Base-by-base conservation (phyloP, 495 filamentous ascomycete genomes). In the Penicillium canariense region DNA sequence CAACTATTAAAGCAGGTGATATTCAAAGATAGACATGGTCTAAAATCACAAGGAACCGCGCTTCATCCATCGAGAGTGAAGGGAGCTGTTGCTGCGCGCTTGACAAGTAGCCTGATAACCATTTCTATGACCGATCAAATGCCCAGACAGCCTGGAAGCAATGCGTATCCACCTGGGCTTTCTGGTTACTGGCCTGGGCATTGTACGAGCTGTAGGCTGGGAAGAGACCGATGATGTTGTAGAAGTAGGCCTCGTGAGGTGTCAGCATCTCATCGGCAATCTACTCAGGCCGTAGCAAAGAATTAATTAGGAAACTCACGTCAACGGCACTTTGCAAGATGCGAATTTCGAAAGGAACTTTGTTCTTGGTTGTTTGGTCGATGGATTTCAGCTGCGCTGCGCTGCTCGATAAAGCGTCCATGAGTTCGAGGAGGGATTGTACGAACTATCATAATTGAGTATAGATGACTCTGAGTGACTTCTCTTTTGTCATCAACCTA, bases 121-220 rank as follows among this genome's bases (percentile, higher is more conserved):
- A 55, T 43, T 44, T 18, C 36, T 50, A 55, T 20, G n/a, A 36
- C 9, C n/a, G 38, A 35, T 50, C 46, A 50, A 55, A 55, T 36
- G 53, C 53, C 40, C 46, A 55, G n/a, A 55, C 30, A 55, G 53
- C 53, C 46, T 55, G 53, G 46, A 55, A 55, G 38, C 53, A 55
- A 50, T 55, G 53, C 46, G 46, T 50, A 44, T 55, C 53, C 28
- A 55, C 53, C 28, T 55, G 53, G 10, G 53, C 28, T 20, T 55
- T 55, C 46, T 55, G 53, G 36, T 43, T 49, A n/a, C n/a, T 55
- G 45, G 53, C 53, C 22, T 55, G 53, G 38, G 46, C 27, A 20
- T 55, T 55, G 30, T 56, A 56, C 23, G 53, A 50, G 46, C 53
- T 56, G 46, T 35, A 30, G 20, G 36, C 53, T 25, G 53, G 46